phyloP scores from a whole-genome alignment of 371 early-diverging fungal species.

The Blastocladiella emersonii region DNA sequence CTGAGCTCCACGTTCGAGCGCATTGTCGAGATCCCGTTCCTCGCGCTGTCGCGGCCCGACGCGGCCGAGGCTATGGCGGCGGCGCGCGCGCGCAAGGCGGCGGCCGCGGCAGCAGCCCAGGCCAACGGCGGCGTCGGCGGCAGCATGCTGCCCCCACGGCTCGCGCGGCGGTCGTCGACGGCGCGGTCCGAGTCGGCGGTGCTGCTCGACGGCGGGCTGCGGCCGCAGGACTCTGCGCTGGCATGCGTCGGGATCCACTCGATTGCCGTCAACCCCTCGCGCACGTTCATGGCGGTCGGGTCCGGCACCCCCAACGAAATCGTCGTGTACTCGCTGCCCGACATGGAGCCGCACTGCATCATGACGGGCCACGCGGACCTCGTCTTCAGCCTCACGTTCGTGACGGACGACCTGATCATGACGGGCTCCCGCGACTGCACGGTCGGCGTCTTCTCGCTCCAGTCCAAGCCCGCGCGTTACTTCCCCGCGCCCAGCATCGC shows the following conservation, averaged over 20 bases:
- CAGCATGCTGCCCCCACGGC: too few species aligned
- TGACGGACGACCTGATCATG: conserved; percentile 32
- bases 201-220: too few species aligned
- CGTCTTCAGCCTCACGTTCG: conserved; percentile 45
- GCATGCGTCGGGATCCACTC: conserved; percentile 35
- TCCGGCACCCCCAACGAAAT: conserved; percentile 36
- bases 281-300: conserved; percentile 45
- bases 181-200: too few species aligned
- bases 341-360: conserved; percentile 18
- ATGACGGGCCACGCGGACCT: conserved; percentile 43
- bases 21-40: conserved; percentile 19
- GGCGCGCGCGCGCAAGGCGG: too few species aligned
- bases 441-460: conserved; percentile 8
- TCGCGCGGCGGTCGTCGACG: too few species aligned
- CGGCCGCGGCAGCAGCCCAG: too few species aligned
- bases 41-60: conserved; percentile 6
- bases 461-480: not conserved
- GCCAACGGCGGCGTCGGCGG: too few species aligned
- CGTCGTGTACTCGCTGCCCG: conserved; percentile 31
- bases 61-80: conserved; percentile 3
- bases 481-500: not conserved
- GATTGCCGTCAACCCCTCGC: conserved; percentile 41
- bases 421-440: conserved; percentile 47
- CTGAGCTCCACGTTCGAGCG: not conserved
- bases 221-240: too few species aligned